phyloP scores from a whole-genome alignment of 1,284 basidiomycete species.

The Ceratobasidium sp. region DNA sequence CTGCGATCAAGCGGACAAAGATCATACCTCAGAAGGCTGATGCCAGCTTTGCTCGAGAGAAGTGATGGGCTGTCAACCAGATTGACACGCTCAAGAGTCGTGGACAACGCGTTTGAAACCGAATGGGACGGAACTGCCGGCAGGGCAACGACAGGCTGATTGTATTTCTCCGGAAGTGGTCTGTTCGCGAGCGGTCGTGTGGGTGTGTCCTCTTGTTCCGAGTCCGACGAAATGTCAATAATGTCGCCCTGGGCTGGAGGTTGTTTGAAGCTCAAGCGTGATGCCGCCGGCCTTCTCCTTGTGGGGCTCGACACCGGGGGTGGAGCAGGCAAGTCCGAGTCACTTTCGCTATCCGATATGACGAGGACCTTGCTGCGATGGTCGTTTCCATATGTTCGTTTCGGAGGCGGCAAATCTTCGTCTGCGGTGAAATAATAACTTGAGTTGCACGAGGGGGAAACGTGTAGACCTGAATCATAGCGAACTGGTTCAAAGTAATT shows the following conservation, averaged over 20 bases:
- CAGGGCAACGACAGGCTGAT: neutral
- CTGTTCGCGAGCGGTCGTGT: slow-evolving; percentile 10
- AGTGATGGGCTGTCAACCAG: neutral
- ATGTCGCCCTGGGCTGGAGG: slow-evolving; percentile 31
- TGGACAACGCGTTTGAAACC: slow-evolving; percentile 18
- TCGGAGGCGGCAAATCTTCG: slow-evolving; percentile 22
- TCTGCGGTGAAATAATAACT: neutral
- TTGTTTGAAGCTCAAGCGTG: neutral
- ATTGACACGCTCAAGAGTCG: neutral
- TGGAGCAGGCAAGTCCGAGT: slow-evolving; percentile 27
- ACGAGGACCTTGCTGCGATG: slow-evolving; percentile 21
- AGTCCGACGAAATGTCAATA: slow-evolving; percentile 47
- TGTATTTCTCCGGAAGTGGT: neutral
- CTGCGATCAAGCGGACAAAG: neutral
- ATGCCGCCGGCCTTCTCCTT: neutral
- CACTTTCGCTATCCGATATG: slow-evolving; percentile 38
- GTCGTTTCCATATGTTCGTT: slow-evolving; percentile 1
- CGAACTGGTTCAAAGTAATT: neutral
- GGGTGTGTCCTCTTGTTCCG: slow-evolving; percentile 32
- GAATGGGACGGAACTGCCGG: neutral
- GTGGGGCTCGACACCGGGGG: neutral
- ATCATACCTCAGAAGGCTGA: slow-evolving; percentile 14
- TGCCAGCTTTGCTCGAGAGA: neutral
- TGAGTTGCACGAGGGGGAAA: too few species aligned
- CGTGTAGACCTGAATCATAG: neutral